Evolutionary conservation across 805 yeast species (phyloP).

Genomic region (Cyberlindnera maritima): DNA sequence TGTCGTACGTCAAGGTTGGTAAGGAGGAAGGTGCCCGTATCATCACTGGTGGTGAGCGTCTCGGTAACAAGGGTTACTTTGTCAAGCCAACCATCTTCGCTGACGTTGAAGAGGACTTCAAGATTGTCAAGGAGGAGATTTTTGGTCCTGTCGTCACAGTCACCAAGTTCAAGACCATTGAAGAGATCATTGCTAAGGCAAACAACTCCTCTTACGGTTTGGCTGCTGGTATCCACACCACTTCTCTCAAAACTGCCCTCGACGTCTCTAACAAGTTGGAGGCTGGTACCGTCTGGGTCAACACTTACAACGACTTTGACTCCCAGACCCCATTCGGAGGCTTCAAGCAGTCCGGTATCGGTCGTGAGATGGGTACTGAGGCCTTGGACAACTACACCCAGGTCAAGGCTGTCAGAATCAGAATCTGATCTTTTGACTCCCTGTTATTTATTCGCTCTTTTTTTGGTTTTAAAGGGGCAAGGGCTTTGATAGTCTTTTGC

Average conservation of each 20-base stretch:
- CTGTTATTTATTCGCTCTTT: not conserved
- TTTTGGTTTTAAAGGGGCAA: not conserved
- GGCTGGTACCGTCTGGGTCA: constrained; percentile 83
- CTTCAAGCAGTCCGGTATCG: constrained; percentile 81
- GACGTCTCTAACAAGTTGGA: constrained; percentile 63
- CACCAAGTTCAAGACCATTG: constrained; percentile 66
- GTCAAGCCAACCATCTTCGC: constrained; percentile 83
- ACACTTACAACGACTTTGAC: constrained; percentile 84
- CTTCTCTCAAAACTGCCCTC: constrained; percentile 61
- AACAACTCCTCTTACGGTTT: constrained; percentile 80
- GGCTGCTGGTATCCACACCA: constrained; percentile 85
- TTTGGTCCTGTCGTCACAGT: constrained; percentile 87
- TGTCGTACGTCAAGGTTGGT: constrained; percentile 63
- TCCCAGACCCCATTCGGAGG: constrained; percentile 91
- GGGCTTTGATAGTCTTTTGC: not conserved
- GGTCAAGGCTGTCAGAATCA: constrained; percentile 72
- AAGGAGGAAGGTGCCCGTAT: constrained; percentile 66
- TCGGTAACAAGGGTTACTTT: constrained; percentile 68
- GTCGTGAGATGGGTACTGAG: constrained; percentile 88
- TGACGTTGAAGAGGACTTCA: constrained; percentile 71
- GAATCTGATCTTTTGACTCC: constrained; percentile 1
- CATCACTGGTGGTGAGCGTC: constrained; percentile 78
- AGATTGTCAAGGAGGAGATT: constrained; percentile 83
- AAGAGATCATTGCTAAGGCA: constrained; percentile 71
- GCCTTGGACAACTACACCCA: constrained; percentile 82